phyloP scores from a whole-genome alignment of 352 stramenopile genomes.

The Pythium folliculosum region DNA sequence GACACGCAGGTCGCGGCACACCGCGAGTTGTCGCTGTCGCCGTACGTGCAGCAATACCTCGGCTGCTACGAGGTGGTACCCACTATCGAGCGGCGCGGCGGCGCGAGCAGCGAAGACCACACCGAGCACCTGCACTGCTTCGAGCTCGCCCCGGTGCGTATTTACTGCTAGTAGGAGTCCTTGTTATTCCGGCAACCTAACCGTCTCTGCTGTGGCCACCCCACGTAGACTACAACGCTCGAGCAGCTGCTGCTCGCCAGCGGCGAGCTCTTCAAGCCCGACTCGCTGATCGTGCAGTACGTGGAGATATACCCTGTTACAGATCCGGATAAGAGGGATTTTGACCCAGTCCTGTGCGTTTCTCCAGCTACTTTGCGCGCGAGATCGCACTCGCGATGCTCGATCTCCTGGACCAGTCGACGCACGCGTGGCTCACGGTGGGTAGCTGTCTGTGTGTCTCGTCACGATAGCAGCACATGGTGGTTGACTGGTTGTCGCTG shows the following conservation, averaged over 20 bases:
- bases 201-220: background rate
- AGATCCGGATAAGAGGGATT: background rate
- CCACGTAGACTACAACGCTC: background rate
- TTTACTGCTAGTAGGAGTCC: too few relatives aligned
- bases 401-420: slow-evolving; percentile 37
- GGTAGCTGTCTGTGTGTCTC: background rate
- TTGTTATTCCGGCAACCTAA: background rate
- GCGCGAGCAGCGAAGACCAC: background rate
- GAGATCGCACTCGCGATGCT: slow-evolving; percentile 31
- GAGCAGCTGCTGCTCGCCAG: slow-evolving; percentile 8
- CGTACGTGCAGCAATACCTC: slow-evolving; percentile 29
- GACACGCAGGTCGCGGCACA: slow-evolving; percentile 13
- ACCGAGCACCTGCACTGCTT: slow-evolving; percentile 30
- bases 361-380: slow-evolving; percentile 23
- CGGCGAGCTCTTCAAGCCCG: background rate
- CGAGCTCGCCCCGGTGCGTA: slow-evolving; percentile 24
- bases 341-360: background rate
- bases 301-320: background rate
- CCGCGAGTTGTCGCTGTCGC: slow-evolving; percentile 25
- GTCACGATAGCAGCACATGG: background rate
- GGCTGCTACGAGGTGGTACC: slow-evolving; percentile 5
- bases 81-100: background rate
- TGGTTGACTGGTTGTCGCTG: slow-evolving; percentile 3
- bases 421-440: slow-evolving; percentile 22
- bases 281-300: slow-evolving; percentile 13